Base-by-base conservation (phyloP, 2,329 filamentous ascomycete genomes). In the Ophiostoma tasmaniense region DNA sequence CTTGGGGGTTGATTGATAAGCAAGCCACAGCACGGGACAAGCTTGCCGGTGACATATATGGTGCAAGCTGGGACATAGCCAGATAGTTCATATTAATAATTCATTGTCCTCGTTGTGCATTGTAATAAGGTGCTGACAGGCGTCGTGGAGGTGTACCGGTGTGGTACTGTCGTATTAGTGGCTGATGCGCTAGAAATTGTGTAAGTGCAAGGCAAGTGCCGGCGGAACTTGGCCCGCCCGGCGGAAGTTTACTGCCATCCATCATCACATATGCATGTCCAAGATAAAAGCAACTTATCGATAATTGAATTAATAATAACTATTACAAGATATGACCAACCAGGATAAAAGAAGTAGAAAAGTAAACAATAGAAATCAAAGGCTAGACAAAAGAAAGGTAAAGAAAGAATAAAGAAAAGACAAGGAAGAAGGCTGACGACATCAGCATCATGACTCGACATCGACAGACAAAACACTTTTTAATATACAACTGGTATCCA, bases 401-500 rank as follows among this genome's bases (percentile, higher is more conserved):
- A 55, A 25, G 50, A 25, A 55, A 17, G 50, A 45, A 45, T 45
- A n/a, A 45, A 45, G 5, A 11, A 55, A 55, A 55, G 50, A 55
- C 50, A 55, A 25, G 50, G 50, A 55, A 55, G 50, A 55, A 55
- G 50, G 22, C 45, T 25, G 22, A 28, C 22, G 20, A 13, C 8
- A 55, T 14, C 50, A 55, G 25, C 10, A 14, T 13, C 10, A 13
- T 39, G 14, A 50, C 45, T 50, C 45, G 22, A 50, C 4, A 50
- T 14, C 37, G 10, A 42, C 59, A 66, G 42, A 61, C 0, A 45
- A 28, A 28, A 66, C 50, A 25, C 59, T 50, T 67, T 67, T 68
- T 68, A 70, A 66, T 67, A 39, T 69, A 70, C 68, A 70, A n/a
- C 67, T 33, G 67, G 70, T 67, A 70, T 66, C 70, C 62, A 70